Evolutionary conservation across 306 rosid species (phyloP), one percentile per base, ranked within the genome.

Genomic region (Mucuna pruriens): DNA sequence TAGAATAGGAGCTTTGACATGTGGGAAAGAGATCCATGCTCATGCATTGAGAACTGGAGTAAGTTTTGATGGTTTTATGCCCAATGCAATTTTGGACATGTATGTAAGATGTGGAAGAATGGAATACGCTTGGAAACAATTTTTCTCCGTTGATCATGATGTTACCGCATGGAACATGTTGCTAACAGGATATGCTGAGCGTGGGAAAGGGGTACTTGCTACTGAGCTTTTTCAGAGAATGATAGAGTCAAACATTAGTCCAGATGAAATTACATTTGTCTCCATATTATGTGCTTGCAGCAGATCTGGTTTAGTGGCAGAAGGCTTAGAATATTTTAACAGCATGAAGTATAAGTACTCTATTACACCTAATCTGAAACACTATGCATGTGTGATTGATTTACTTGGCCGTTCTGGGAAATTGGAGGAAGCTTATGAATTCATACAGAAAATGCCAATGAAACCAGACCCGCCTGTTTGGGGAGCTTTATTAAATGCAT

Each of bases 11-110:
- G 97, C 95, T 83, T 82, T 90, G 78, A 85, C 83, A 68, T 81
- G 90, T 73, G 97, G 98, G 67, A 91, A 92, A 87, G 97, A 92
- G 87, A 90, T 92, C 84, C 98, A 95, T 83, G 97, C 97, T 25
- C 87, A 95, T 88, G 95, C 92, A n/a, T 80, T 95, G 78, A 88
- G 97, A 86, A 84, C 91, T 6, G 97, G 98, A 72, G 74, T 89
- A 44, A 89, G 88, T 81, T 86, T 63, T 70, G 92, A 91, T 69
- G 91, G 91, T 65, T 91, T 86, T 88, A 69, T 95, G 67, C 98
- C 97, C 13, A 92, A 95, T 83, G 91, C 98, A 31, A 73, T 95
- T 75, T 82, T 95, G 69, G 97, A 95, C 90, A 79, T 92, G 98
- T 92, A 95, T 74, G 95, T 92, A 67, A 89, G 94, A 63, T 95